phyloP scores from a whole-genome alignment of 2,329 filamentous ascomycete species.

The Sphaceloma murrayae region DNA sequence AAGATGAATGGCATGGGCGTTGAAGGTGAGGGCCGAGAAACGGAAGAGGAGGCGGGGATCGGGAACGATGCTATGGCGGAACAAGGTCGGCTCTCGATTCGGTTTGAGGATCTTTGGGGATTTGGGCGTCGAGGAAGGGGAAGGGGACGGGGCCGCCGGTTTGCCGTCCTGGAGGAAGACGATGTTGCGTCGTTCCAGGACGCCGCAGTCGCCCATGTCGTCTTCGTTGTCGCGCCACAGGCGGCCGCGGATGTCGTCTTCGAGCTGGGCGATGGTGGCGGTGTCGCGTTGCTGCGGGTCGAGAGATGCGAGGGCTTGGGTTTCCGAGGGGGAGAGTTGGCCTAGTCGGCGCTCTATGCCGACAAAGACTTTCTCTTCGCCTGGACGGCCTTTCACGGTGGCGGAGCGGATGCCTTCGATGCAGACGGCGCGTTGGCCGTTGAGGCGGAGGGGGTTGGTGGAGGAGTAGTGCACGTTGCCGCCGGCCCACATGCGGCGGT shows the following conservation, averaged over 20 bases:
- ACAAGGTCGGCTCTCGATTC: constrained; percentile 40
- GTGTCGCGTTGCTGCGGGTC: background rate
- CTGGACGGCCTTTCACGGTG: constrained; percentile 41
- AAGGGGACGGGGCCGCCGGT: constrained; percentile 26
- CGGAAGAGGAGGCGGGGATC: constrained; percentile 69
- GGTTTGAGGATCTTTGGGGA: constrained; percentile 39
- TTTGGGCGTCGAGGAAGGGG: too few species aligned
- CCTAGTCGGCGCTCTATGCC: constrained; percentile 47
- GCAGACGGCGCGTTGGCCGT: constrained; percentile 34
- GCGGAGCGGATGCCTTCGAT: constrained; percentile 42
- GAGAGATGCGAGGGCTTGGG: constrained; percentile 25
- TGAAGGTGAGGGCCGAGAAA: constrained; percentile 84
- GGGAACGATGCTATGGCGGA: constrained; percentile 53
- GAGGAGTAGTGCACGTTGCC: constrained; percentile 54
- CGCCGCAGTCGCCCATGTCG: constrained; percentile 34
- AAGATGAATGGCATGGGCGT: constrained; percentile 84
- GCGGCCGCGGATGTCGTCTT: constrained; percentile 32
- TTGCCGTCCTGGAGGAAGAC: constrained; percentile 52
- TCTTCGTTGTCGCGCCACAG: constrained; percentile 37
- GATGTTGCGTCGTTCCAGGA: constrained; percentile 52
- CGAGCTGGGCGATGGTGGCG: constrained; percentile 14
- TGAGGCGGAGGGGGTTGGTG: constrained; percentile 26
- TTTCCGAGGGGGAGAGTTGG: constrained; percentile 23
- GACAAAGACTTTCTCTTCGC: constrained; percentile 51
- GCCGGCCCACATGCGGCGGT: constrained; percentile 79